Percentiles rank a stretch among this genome's conserved stretches.
phyloP scores from a whole-genome alignment of 129 eudicot species.

The Flaveria bidentis region DNA sequence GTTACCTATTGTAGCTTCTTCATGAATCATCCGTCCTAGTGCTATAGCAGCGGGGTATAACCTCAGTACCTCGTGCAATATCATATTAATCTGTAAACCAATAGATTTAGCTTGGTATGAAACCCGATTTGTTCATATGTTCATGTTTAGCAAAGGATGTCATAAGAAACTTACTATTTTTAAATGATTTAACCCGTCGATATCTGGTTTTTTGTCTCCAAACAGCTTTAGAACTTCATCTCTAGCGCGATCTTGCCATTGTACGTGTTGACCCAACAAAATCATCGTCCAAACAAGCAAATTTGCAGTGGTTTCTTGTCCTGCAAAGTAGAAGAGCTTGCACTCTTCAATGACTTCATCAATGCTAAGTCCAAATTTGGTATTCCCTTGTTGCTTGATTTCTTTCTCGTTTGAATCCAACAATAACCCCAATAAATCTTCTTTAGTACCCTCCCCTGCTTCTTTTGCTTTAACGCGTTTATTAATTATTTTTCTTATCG shows the following conservation, averaged over 20 bases:
- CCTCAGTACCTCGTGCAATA: slow-evolving; percentile 23
- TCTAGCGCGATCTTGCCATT: slow-evolving; percentile 24
- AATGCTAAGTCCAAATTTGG: slow-evolving; percentile 1
- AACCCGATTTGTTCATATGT: too few species aligned
- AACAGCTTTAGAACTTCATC: slow-evolving; percentile 22
- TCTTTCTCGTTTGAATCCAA: slow-evolving; percentile 24
- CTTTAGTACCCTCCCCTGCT: not conserved
- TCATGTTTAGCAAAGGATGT: too few species aligned
- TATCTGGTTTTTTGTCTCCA: slow-evolving; percentile 14
- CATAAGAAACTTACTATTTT: slow-evolving; percentile 19
- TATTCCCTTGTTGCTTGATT: slow-evolving; percentile 17
- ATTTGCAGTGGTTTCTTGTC: slow-evolving; percentile 26
- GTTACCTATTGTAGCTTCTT: slow-evolving; percentile 21
- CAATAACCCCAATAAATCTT: slow-evolving; percentile 21
- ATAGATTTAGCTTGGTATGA: not conserved
- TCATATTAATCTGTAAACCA: slow-evolving; percentile 22
- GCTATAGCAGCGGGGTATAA: slow-evolving; percentile 5
- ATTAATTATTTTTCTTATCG: slow-evolving; percentile 10
- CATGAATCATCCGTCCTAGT: slow-evolving; percentile 2
- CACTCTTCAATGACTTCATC: slow-evolving; percentile 27
- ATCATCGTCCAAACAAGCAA: slow-evolving; percentile 28
- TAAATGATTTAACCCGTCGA: slow-evolving; percentile 19
- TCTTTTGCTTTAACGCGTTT: slow-evolving; percentile 16
- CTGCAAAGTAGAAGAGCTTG: slow-evolving; percentile 27
- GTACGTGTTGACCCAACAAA: slow-evolving; percentile 16